Evolutionary conservation across 164 flowering plant genomes (phyloP).

Genomic region (Hamamelis virginiana): DNA sequence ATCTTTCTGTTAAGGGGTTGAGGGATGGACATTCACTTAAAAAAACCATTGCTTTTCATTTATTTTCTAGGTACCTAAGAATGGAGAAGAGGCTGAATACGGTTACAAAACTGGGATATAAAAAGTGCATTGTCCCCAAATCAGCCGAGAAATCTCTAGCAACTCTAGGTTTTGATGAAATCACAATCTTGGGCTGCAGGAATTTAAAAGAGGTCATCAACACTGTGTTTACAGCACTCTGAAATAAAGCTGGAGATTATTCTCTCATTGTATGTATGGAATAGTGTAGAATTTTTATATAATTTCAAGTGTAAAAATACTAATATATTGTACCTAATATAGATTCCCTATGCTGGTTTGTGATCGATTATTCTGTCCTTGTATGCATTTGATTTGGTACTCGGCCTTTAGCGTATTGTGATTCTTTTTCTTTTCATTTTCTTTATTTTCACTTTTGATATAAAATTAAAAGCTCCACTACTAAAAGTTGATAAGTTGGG

Average conservation of each 20-base stretch:
- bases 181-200: conserved; percentile 64
- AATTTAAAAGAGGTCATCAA: conserved; percentile 80
- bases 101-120: conserved; percentile 77
- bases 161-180: conserved; percentile 27
- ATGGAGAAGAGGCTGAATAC: conserved; percentile 84
- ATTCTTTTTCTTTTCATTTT: neutral
- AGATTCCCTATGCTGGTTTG: too few relatives aligned
- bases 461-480: too few relatives aligned
- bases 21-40: neutral
- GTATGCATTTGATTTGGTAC: too few relatives aligned
- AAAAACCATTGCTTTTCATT: neutral
- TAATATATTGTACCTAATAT: neutral
- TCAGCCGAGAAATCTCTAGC: conserved; percentile 48
- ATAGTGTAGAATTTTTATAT: neutral
- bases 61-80: conserved; percentile 59
- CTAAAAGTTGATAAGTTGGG: too few relatives aligned
- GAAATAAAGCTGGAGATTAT: neutral
- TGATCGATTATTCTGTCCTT: too few relatives aligned
- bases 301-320: neutral
- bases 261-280: neutral
- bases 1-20: neutral
- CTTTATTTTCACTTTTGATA: neutral
- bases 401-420: neutral
- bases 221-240: conserved; percentile 39
- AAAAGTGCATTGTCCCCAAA: conserved; percentile 75